A percentile compares a stretch with the other conserved stretches of the same genome.
These are phyloP conservation scores for Urochloa ruziziensis DNA, from an alignment of 176 grass and related monocot genomes.

Conservation along the genomic window DNA sequence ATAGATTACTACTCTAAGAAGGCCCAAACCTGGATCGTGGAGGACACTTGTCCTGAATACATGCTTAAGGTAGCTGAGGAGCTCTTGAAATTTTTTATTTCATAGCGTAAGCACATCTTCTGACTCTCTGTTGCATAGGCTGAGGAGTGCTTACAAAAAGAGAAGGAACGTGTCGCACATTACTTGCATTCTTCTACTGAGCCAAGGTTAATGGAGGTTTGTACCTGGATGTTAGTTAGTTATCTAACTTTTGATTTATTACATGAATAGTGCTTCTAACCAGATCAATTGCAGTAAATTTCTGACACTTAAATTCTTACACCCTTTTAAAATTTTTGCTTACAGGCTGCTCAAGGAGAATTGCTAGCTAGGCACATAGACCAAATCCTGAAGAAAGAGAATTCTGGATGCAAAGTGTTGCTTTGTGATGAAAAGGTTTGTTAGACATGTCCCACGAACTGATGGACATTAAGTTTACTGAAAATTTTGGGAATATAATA, in stretches of 20 bases:
- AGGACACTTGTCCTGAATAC: constrained; percentile 46
- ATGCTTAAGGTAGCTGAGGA: constrained; percentile 51
- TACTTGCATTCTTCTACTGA: constrained; percentile 68
- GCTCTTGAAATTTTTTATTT: neutral
- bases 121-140: constrained; percentile 39
- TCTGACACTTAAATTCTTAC: constrained; percentile 4
- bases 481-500: neutral
- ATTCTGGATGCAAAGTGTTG: constrained; percentile 67
- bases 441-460: neutral
- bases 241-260: neutral
- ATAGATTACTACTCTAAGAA: constrained; percentile 67
- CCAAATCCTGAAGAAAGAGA: constrained; percentile 69
- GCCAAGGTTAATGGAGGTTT: constrained; percentile 57
- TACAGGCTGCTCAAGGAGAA: constrained; percentile 59
- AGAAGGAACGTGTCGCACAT: constrained; percentile 61
- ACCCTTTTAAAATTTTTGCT: neutral
- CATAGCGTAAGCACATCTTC: neutral
- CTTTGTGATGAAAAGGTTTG: constrained; percentile 71
- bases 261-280: neutral
- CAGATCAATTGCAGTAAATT: neutral
- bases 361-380: constrained; percentile 42
- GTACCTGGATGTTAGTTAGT: neutral
- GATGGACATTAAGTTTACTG: neutral
- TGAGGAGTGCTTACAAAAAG: constrained; percentile 70
- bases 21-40: constrained; percentile 37